Evolutionary conservation across 2,329 filamentous ascomycete genomes (phyloP), one percentile per base, ranked within the genome.

Genomic region (Pseudonectria foliicola): DNA sequence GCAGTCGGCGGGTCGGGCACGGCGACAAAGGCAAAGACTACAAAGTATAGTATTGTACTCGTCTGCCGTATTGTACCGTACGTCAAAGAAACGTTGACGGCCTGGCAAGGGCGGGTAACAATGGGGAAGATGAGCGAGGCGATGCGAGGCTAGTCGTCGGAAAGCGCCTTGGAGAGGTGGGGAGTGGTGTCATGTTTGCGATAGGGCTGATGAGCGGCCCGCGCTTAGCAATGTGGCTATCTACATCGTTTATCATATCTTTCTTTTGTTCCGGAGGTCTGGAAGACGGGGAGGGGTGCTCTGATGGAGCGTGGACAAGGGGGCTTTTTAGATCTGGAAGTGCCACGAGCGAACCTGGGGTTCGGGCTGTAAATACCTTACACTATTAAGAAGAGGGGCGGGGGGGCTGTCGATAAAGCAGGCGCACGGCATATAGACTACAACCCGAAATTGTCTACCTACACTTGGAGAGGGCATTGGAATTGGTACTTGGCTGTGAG

Each of bases 131-230:
- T 5, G 18, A 21, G 18, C 18, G 18, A 44, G 36, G 45, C 33
- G 45, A 44, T 52, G 49, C 47, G 47, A 52, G 40, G 47, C 49
- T 52, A 52, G 44, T 32, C 37, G 25, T 36, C 42, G 37, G 37
- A 45, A 38, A 42, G 44, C 44, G 32, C 33, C 41, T 49, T 42
- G 49, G 31, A 42, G 37, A 43, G 44, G 34, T 30, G 29, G 35
- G 34, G 38, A 37, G 46, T 53, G 37, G 50, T 53, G 31, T 45
- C 44, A 52, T 53, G 44, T 46, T 39, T 42, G 41, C 13, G 13
- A 49, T 44, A 50, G 50, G 50, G 50, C 45, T 50, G 50, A 53
- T 30, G 35, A 33, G 42, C 46, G 39, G 45, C 41, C 40, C 42
- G 44, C 37, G 39, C 46, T 39, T 48, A 50, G 44, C 33, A 38